Percentiles rank a stretch among this genome's conserved stretches.
These are phyloP conservation scores for Xylaria polymorpha DNA, from an alignment of 2,329 filamentous ascomycete genomes.

Conservation along the genomic window DNA sequence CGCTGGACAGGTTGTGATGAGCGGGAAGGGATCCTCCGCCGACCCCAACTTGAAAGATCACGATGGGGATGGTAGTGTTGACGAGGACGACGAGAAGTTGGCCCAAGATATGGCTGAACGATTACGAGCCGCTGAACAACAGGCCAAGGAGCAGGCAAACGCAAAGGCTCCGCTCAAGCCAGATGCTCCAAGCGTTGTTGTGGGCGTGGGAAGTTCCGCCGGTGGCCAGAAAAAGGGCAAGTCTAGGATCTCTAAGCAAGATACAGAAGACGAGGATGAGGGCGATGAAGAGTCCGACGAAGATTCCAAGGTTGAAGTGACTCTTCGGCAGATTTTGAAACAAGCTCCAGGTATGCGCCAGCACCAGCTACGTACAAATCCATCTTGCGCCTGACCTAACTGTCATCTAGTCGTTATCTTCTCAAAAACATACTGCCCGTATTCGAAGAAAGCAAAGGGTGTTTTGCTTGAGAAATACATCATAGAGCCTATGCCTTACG, in stretches of 20 bases:
- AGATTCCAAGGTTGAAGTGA: constrained; percentile 73
- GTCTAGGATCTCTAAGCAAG: constrained; percentile 61
- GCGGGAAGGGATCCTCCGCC: constrained; percentile 53
- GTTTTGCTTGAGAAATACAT: constrained; percentile 86
- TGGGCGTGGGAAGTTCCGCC: constrained; percentile 69
- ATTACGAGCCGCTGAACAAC: constrained; percentile 74
- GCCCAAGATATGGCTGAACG: constrained; percentile 68
- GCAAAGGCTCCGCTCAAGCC: constrained; percentile 72
- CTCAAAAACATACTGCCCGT: constrained; percentile 92
- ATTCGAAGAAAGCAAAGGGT: constrained; percentile 84
- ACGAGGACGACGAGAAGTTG: constrained; percentile 66
- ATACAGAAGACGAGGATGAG: constrained; percentile 48
- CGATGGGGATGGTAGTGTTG: constrained; percentile 66
- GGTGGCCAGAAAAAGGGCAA: constrained; percentile 61
- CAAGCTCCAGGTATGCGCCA: constrained; percentile 77
- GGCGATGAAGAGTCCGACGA: constrained; percentile 61
- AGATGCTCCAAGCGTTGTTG: constrained; percentile 66
- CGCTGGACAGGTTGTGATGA: constrained; percentile 55
- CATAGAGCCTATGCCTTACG: constrained; percentile 83
- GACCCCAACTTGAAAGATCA: constrained; percentile 59
- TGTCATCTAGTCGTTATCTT: constrained; percentile 83
- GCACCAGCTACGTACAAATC: background rate
- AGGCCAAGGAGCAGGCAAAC: constrained; percentile 75
- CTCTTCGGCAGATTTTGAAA: constrained; percentile 83
- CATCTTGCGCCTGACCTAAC: constrained; percentile 9